Conservation (phyloP, 116 monocot species). For the Phalaenopsis hybrid region DNA sequence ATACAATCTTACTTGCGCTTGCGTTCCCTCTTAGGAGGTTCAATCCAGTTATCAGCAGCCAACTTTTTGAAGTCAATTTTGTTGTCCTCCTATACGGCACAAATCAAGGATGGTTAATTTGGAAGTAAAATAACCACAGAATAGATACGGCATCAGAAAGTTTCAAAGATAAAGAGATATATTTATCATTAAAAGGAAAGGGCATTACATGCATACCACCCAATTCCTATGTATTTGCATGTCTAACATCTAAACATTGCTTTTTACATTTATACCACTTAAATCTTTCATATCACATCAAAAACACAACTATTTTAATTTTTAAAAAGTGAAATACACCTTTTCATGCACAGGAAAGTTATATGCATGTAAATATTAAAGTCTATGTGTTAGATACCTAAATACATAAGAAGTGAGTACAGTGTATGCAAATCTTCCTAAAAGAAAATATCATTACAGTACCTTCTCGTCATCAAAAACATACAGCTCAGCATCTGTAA, state of each 20-base stretch:
- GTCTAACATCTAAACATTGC: no score
- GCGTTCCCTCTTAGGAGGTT: conserved; percentile 87
- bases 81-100: conserved; percentile 56
- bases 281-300: no score
- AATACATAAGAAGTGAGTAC: no score
- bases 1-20: conserved; percentile 74
- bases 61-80: conserved; percentile 91
- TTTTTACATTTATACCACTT: no score
- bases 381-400: no score
- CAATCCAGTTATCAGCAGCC: conserved; percentile 93
- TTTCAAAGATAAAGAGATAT: neutral
- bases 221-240: no score
- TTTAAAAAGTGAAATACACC: no score
- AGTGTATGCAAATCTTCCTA: neutral
- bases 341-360: no score
- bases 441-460: neutral
- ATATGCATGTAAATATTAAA: no score
- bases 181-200: no score
- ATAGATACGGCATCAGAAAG: neutral
- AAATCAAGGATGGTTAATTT: neutral
- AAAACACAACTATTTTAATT: no score
- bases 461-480: conserved; percentile 97
- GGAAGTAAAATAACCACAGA: neutral
- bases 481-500: conserved; percentile 87
- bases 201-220: no score